Evolutionary conservation across 805 yeast species (phyloP).

Genomic region (Saccharomycopsis olivae): DNA sequence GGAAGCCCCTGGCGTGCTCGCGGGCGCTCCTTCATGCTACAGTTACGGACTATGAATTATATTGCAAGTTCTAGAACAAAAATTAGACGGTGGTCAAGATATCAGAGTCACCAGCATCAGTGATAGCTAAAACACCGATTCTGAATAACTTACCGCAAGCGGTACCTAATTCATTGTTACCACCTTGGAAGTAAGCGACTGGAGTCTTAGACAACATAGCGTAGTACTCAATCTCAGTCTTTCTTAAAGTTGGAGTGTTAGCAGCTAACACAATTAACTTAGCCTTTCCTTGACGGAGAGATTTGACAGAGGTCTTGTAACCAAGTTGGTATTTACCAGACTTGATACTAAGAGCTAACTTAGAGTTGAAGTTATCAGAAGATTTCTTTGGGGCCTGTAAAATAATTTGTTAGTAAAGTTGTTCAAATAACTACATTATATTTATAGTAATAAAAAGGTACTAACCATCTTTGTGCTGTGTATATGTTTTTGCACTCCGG

Average conservation of each 20-base stretch:
- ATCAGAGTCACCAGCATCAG: constrained; percentile 99
- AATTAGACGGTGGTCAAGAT: constrained; percentile 71
- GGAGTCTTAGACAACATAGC: constrained; percentile 98
- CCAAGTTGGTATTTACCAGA: constrained; percentile 99
- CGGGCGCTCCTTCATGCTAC: too few relatives aligned
- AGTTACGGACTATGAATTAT: too few relatives aligned
- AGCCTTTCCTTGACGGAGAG: constrained; percentile 98
- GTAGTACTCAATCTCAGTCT: constrained; percentile 99
- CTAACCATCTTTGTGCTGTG: constrained; percentile 97
- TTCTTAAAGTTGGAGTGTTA: constrained; percentile 99
- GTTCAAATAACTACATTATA: background rate
- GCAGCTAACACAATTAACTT: constrained; percentile 96
- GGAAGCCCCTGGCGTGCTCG: too few relatives aligned
- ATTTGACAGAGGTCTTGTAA: constrained; percentile 97
- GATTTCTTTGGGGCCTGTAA: constrained; percentile 90
- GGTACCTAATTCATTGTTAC: constrained; percentile 99
- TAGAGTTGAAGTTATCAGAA: constrained; percentile 93
- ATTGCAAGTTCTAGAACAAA: too few relatives aligned
- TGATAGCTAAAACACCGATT: constrained; percentile 92
- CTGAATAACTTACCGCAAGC: constrained; percentile 99
- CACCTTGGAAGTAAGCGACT: constrained; percentile 98
- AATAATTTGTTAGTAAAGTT: background rate
- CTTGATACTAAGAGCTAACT: constrained; percentile 95
- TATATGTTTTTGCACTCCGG: constrained; percentile 78
- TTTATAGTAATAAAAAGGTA: constrained; percentile 27